These are phyloP conservation scores for Torulaspora gathmanii DNA, from an alignment of 805 yeast species.

Conservation along the genomic window DNA sequence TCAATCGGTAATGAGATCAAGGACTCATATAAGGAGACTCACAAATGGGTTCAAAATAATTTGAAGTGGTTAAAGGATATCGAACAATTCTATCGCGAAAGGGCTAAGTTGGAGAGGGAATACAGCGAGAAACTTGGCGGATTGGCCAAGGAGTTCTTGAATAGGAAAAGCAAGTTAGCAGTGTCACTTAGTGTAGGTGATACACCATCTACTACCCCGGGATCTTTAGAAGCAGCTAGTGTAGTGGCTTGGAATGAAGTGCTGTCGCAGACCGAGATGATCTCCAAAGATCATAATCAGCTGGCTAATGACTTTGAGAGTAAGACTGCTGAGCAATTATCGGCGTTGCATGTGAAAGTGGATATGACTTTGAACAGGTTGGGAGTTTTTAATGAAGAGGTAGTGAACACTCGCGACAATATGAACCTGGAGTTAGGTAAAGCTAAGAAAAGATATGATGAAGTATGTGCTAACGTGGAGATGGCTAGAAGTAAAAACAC, in stretches of 20 bases:
- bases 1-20: constrained; percentile 67
- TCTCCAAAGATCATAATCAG: constrained; percentile 60
- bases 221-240: constrained; percentile 84
- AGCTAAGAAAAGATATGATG: constrained; percentile 70
- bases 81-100: constrained; percentile 76
- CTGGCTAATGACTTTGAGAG: constrained; percentile 56
- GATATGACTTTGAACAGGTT: constrained; percentile 53
- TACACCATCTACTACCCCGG: constrained; percentile 86
- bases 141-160: constrained; percentile 64
- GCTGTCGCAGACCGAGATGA: constrained; percentile 73
- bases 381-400: constrained; percentile 53
- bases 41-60: constrained; percentile 74
- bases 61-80: constrained; percentile 72
- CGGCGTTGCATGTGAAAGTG: constrained; percentile 49
- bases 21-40: constrained; percentile 74
- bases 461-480: constrained; percentile 76
- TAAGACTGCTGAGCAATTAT: constrained; percentile 58
- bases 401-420: constrained; percentile 41
- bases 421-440: constrained; percentile 33
- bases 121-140: constrained; percentile 64
- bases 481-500: constrained; percentile 69
- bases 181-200: constrained; percentile 83
- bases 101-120: constrained; percentile 78
- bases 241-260: constrained; percentile 89
- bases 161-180: constrained; percentile 65